phyloP scores from a whole-genome alignment of 371 early-diverging fungal species.

The Actinomortierella wolfii region DNA sequence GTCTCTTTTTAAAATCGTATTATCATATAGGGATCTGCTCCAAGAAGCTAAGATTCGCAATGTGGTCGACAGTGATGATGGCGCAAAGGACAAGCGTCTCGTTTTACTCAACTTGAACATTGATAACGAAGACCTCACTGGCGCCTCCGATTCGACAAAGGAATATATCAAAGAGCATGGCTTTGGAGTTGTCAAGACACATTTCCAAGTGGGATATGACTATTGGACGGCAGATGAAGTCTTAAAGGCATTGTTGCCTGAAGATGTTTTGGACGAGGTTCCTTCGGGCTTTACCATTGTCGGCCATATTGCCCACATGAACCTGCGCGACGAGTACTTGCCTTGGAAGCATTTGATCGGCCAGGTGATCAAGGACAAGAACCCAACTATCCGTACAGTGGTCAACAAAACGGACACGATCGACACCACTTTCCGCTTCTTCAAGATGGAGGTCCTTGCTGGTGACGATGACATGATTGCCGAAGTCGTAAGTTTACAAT shows the following conservation, averaged over 20 bases:
- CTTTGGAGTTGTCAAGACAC: constrained; percentile 54
- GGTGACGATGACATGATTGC: constrained; percentile 88
- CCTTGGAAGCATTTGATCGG: constrained; percentile 94
- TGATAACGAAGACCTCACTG: constrained; percentile 45
- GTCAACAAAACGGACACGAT: constrained; percentile 96
- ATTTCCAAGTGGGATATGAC: constrained; percentile 69
- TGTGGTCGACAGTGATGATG: constrained; percentile 63
- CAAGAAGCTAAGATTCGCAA: constrained; percentile 75
- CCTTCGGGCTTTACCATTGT: constrained; percentile 93
- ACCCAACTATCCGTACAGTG: constrained; percentile 85
- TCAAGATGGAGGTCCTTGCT: constrained; percentile 96
- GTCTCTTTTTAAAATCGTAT: background rate
- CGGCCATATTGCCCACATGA: constrained; percentile 98
- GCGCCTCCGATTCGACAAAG: constrained; percentile 52
- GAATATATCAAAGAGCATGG: constrained; percentile 56
- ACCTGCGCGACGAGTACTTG: constrained; percentile 85
- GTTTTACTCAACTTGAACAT: constrained; percentile 63
- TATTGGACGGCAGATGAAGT: constrained; percentile 91
- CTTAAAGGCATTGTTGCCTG: constrained; percentile 89
- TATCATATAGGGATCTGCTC: constrained; percentile 60
- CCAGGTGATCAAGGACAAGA: constrained; percentile 95
- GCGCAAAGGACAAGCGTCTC: constrained; percentile 58
- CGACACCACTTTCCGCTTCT: constrained; percentile 94
- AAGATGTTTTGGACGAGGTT: constrained; percentile 68
- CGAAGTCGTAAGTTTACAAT: constrained; percentile 67